phyloP scores from a whole-genome alignment of 2,329 filamentous ascomycete genomes.

The Aspergillus eucalypticola region DNA sequence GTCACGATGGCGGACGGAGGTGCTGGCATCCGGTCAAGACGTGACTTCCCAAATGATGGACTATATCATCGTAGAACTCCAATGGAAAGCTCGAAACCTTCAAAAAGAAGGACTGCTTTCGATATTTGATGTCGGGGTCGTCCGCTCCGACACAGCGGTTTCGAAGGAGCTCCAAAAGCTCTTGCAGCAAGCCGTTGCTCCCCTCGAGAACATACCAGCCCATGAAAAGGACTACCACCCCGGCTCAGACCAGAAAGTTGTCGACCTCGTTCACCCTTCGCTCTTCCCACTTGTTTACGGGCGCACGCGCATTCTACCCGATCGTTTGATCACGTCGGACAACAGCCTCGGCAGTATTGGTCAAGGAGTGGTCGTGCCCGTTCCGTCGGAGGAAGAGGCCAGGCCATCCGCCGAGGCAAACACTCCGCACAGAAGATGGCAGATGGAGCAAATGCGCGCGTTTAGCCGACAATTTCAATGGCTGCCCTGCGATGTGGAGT shows the following conservation, averaged over 20 bases:
- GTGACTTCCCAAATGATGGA: slow-evolving; percentile 40
- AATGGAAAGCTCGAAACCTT: slow-evolving; percentile 49
- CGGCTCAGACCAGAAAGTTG: slow-evolving; percentile 56
- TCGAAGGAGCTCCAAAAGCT: slow-evolving; percentile 40
- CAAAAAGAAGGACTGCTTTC: slow-evolving; percentile 32
- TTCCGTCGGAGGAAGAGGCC: not conserved
- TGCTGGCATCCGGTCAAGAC: slow-evolving; percentile 17
- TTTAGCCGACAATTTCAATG: slow-evolving; percentile 47
- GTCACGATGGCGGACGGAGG: slow-evolving; percentile 38
- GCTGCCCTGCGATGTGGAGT: slow-evolving; percentile 44
- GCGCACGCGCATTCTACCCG: slow-evolving; percentile 23
- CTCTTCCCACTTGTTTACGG: slow-evolving; percentile 38
- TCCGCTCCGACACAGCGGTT: slow-evolving; percentile 57
- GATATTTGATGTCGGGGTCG: slow-evolving; percentile 48
- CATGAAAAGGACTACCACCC: slow-evolving; percentile 64
- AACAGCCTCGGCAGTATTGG: slow-evolving; percentile 24
- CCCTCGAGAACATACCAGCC: slow-evolving; percentile 52
- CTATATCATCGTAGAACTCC: slow-evolving; percentile 50
- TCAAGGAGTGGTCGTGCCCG: slow-evolving; percentile 11
- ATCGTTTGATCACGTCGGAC: slow-evolving; percentile 20
- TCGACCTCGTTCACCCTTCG: slow-evolving; percentile 67
- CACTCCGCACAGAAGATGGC: not conserved
- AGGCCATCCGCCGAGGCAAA: no score
- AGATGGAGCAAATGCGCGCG: not conserved
- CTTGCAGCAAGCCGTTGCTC: slow-evolving; percentile 50